A percentile compares a stretch with the other conserved stretches of the same genome.
Evolutionary conservation across 2,329 filamentous ascomycete species (phyloP).

Genomic region (Penicillium fuscoglaucum): DNA sequence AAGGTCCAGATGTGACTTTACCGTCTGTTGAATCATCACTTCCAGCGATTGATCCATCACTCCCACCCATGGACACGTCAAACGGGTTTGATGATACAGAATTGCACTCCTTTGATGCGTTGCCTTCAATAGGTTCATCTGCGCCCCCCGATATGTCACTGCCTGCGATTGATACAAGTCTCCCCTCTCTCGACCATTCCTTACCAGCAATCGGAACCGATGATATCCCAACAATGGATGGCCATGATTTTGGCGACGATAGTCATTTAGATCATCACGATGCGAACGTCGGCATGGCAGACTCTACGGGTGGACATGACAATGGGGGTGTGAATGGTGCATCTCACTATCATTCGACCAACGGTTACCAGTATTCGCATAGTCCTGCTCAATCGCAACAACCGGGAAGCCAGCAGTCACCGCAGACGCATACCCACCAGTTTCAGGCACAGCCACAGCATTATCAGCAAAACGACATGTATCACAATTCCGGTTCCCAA

Average conservation of each 20-base stretch:
- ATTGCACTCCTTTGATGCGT: conserved; percentile 26
- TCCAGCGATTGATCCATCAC: conserved; percentile 26
- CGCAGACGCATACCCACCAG: conserved; percentile 29
- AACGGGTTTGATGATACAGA: conserved; percentile 30
- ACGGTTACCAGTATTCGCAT: conserved; percentile 35
- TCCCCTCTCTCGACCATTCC: conserved; percentile 30
- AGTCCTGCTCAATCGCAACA: conserved; percentile 39
- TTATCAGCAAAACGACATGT: conserved; percentile 36
- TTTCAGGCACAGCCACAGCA: conserved; percentile 32
- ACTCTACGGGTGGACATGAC: conserved; percentile 23
- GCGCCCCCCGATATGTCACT: conserved; percentile 23
- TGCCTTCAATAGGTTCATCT: conserved; percentile 24
- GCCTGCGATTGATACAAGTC: conserved; percentile 29
- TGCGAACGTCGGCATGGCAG: conserved; percentile 13
- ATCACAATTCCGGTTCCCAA: conserved; percentile 30
- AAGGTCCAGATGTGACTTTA: conserved; percentile 12
- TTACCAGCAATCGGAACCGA: conserved; percentile 34
- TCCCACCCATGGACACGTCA: conserved; percentile 24
- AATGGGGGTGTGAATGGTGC: conserved; percentile 34
- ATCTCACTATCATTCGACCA: conserved; percentile 48
- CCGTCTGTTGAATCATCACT: conserved; percentile 26
- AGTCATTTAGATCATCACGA: conserved; percentile 22
- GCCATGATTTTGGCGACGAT: conserved; percentile 27
- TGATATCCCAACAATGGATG: conserved; percentile 35
- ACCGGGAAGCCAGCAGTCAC: conserved; percentile 40